Evolutionary conservation across 1,284 basidiomycete species (phyloP).

Genomic region (Mrakiaceae sp.): DNA sequence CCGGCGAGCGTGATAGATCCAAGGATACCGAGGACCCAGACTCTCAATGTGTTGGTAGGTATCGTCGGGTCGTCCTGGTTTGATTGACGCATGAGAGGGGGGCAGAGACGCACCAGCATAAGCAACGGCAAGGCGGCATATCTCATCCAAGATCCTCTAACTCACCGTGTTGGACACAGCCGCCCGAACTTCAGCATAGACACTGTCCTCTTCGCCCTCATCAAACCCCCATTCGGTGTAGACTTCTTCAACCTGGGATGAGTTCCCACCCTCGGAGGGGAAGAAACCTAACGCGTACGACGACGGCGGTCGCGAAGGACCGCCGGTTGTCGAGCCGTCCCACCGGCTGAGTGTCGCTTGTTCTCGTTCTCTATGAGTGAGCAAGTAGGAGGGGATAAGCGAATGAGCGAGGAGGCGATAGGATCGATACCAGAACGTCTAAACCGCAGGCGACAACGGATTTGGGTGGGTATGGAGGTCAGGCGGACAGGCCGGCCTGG

Average conservation of each 20-base stretch:
- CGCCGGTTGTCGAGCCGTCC: background rate
- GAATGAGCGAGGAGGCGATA: too few species aligned
- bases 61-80: constrained; percentile 11
- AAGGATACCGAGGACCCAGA: constrained; percentile 12
- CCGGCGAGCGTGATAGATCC: constrained; percentile 1
- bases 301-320: background rate
- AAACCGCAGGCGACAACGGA: too few species aligned
- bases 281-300: background rate
- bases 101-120: too few species aligned
- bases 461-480: too few species aligned
- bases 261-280: background rate
- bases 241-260: constrained; percentile 2
- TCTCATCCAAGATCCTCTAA: too few species aligned
- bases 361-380: background rate
- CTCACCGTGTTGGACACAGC: constrained; percentile 13
- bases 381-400: too few species aligned
- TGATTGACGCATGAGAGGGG: background rate
- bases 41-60: constrained; percentile 13
- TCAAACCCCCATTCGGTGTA: constrained; percentile 14
- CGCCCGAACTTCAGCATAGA: constrained; percentile 17
- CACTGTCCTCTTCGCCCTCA: constrained; percentile 16
- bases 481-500: too few species aligned
- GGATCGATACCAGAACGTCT: too few species aligned
- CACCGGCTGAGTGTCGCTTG: constrained; percentile 6
- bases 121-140: too few species aligned